Evolutionary conservation across 192 early-diverging fungal species (phyloP).

Genomic region (Mortierella alpina): DNA sequence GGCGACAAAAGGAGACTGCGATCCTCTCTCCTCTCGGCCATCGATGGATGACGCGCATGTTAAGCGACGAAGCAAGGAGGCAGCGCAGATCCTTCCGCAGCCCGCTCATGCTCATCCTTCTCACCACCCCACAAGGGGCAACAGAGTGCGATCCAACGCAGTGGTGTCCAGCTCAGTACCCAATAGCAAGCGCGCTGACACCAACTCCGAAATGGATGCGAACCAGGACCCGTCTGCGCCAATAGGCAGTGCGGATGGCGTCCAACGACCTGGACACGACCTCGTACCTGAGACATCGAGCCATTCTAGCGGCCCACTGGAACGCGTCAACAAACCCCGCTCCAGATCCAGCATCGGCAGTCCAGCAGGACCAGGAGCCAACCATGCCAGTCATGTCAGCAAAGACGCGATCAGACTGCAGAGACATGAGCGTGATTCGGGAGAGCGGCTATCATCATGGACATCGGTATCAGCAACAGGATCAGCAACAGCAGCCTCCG

Average conservation of each 20-base stretch:
- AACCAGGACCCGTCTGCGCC: no score
- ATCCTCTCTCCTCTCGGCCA: no score
- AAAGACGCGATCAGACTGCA: not conserved
- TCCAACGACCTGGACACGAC: not conserved
- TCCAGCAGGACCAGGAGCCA: not conserved
- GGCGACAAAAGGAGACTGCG: not conserved
- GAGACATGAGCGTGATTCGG: no score
- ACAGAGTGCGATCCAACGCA: slow-evolving; percentile 22
- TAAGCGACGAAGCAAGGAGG: not conserved
- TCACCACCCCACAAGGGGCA: not conserved
- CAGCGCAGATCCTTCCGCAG: not conserved
- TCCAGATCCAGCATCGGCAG: slow-evolving; percentile 2
- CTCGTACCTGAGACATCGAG: not conserved
- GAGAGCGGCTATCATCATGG: no score
- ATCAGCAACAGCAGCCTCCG: slow-evolving; percentile 1
- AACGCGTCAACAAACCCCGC: not conserved
- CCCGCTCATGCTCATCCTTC: not conserved
- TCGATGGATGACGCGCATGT: no score
- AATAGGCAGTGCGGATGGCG: not conserved
- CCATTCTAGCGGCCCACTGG: not conserved
- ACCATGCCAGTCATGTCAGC: not conserved
- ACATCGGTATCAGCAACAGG: slow-evolving; percentile 6
- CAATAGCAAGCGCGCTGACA: not conserved
- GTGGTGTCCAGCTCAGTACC: not conserved
- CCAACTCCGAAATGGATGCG: no score